Conservation (phyloP, 176 grass and related monocot genomes). For the Sorghum bicolor region Sorghum_bicolor_NCBIv3 NC_012871.2:75794001-75794500, state of each 20-base stretch:
- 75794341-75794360: neutral
- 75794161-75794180: neutral
- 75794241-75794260: neutral
- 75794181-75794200: neutral
- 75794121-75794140: neutral
- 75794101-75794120: neutral
- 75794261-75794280: neutral
- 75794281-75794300: neutral
- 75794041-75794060: neutral
- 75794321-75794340: neutral
- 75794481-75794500: too few relatives aligned
- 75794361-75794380: neutral
- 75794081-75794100: too few relatives aligned
- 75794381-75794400: neutral
- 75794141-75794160: neutral
- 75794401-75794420: neutral
- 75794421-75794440: too few relatives aligned
- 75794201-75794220: too few relatives aligned
- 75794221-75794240: fast-evolving
- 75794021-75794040: neutral
- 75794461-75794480: too few relatives aligned
- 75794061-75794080: neutral
- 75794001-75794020: neutral
- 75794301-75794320: neutral
- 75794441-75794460: too few relatives aligned